Evolutionary conservation across 768 basidiomycete genomes (phyloP), one percentile per base, ranked within the genome.

Genomic region (Coprinopsis marcescibilis): DNA sequence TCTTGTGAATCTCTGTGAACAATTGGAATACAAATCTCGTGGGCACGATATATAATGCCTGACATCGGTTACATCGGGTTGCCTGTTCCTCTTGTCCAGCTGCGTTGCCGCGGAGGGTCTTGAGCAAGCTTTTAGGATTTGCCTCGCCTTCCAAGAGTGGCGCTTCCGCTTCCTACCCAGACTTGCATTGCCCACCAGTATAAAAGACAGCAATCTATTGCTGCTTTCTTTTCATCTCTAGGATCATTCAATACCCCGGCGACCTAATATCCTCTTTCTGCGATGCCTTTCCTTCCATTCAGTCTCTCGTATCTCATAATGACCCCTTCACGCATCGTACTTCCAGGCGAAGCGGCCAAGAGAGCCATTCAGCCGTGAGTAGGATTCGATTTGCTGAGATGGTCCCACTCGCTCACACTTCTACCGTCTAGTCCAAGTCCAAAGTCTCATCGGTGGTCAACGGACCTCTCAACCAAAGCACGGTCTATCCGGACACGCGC

Each of bases 271-370:
- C 15, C 7, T 19, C 6, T 30, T 27, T 19, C 24, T 8, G 27
- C 41, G 41, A 43, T 43, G 41, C 41, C 41, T 40, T 23, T 40
- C 45, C 40, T 69, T 24, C 67, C 67, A n/a, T 66, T 77, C 67
- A 72, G 69, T 50, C 50, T 78, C 14, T 76, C 77, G 32, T 68
- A 78, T 58, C 66, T 80, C 52, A 63, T 78, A 60, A 67, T 76
- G 56, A 74, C 76, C 19, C 77, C 78, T 34, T 67, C 65, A 51
- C 69, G 67, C 46, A 70, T 80, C 45, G 75, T 71, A 52, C 64
- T 80, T 43, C 78, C 77, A 11, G 70, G 71, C 24, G 71, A 74
- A 55, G 38, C 46, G 6, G 45, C 14, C 6, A 48, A 33, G 30
- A 40, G 35, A 25, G 12, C 46, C 27, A 48, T 19, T 23, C 27